These are phyloP conservation scores for Pichia exigua DNA, from an alignment of 805 yeast genomes.

Conservation along the genomic window DNA sequence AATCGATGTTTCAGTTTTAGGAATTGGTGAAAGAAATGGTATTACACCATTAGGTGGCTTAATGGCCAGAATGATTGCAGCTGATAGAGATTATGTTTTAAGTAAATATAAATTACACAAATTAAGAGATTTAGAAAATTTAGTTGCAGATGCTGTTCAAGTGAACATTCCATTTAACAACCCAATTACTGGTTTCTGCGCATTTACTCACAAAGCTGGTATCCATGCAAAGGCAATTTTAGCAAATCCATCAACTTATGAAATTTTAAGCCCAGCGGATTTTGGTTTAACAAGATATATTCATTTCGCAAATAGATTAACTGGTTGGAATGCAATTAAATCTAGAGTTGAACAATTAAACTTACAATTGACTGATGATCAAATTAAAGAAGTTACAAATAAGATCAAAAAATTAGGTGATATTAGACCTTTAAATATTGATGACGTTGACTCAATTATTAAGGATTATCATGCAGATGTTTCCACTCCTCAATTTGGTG, in stretches of 20 bases:
- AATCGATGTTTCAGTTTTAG: conserved; percentile 91
- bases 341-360: conserved; percentile 96
- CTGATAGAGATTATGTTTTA: conserved; percentile 92
- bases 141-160: conserved; percentile 96
- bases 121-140: conserved; percentile 88
- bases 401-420: conserved; percentile 94
- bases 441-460: conserved; percentile 95
- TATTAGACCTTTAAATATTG: conserved; percentile 87
- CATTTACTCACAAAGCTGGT: conserved; percentile 99
- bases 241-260: conserved; percentile 98
- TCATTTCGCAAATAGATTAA: conserved; percentile 94
- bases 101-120: conserved; percentile 93
- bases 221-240: conserved; percentile 97
- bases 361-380: conserved; percentile 81
- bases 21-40: conserved; percentile 98
- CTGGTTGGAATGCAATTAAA: conserved; percentile 99
- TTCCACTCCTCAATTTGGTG: conserved; percentile 42
- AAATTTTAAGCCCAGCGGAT: conserved; percentile 88
- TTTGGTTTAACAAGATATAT: conserved; percentile 94
- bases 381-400: conserved; percentile 88
- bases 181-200: conserved; percentile 99
- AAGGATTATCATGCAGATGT: conserved; percentile 84
- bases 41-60: conserved; percentile 95
- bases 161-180: conserved; percentile 97
- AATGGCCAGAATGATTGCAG: conserved; percentile 99